Percentiles rank a stretch among this genome's conserved stretches.
These are phyloP conservation scores for Eurotiales sp. DNA, from an alignment of 2,329 filamentous ascomycete species.

Conservation along the genomic window DNA sequence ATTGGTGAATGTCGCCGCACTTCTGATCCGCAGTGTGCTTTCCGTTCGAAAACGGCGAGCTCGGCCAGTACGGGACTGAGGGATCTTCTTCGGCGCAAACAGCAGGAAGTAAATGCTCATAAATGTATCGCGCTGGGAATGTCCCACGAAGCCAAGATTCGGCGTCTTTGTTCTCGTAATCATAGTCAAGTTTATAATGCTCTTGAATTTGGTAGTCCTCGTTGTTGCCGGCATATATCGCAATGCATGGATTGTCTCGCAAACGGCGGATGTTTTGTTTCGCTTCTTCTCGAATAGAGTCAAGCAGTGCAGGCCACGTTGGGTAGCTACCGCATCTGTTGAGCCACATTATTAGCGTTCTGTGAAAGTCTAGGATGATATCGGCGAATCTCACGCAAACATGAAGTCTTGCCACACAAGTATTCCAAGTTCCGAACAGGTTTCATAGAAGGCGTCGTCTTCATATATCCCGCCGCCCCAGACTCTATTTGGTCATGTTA, in stretches of 20 bases:
- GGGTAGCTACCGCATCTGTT: constrained; percentile 67
- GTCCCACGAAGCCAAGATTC: constrained; percentile 66
- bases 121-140: constrained; percentile 78
- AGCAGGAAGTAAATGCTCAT: constrained; percentile 70
- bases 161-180: constrained; percentile 64
- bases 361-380: constrained; percentile 64
- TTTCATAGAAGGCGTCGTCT: constrained; percentile 61
- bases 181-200: constrained; percentile 63
- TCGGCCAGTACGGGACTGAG: constrained; percentile 54
- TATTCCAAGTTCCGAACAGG: constrained; percentile 67
- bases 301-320: constrained; percentile 53
- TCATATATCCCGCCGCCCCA: constrained; percentile 80
- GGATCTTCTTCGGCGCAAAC: constrained; percentile 63
- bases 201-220: constrained; percentile 81
- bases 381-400: constrained; percentile 68
- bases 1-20: constrained; percentile 82
- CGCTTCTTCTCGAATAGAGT: constrained; percentile 59
- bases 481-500: constrained; percentile 60
- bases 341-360: constrained; percentile 59
- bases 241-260: constrained; percentile 73
- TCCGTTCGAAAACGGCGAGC: constrained; percentile 57
- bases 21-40: constrained; percentile 63
- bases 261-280: constrained; percentile 57
- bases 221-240: constrained; percentile 82
- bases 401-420: constrained; percentile 76